Conservation (phyloP, 495 filamentous ascomycete genomes). For the Aspergillus kassunensis region DNA sequence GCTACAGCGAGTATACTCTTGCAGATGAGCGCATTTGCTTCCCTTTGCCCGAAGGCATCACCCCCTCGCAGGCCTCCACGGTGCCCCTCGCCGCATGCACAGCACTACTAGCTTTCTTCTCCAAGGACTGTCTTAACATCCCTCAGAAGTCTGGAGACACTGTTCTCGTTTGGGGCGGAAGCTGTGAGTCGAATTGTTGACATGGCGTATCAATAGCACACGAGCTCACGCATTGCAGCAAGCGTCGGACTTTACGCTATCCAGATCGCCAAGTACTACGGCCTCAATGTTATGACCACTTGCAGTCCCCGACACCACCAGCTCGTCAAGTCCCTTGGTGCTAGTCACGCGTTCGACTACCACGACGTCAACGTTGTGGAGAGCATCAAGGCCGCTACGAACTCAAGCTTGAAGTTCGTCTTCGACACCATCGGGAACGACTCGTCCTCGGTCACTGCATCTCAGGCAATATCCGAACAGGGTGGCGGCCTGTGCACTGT, state of each 20-base stretch:
- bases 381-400: conserved; percentile 16
- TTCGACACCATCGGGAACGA: conserved; percentile 31
- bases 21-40: conserved; percentile 27
- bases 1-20: conserved; percentile 20
- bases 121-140: conserved; percentile 20
- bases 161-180: conserved; percentile 33
- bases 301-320: conserved; percentile 49
- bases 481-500: no score
- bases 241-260: conserved; percentile 34
- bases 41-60: not conserved
- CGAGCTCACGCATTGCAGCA: conserved; percentile 8
- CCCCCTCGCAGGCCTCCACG: no score
- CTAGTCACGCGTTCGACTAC: conserved; percentile 52
- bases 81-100: conserved; percentile 8
- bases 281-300: conserved; percentile 39
- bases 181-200: conserved; percentile 13
- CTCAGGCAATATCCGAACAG: conserved; percentile 5
- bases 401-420: conserved; percentile 9
- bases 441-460: conserved; percentile 18
- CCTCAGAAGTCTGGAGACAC: not conserved
- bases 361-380: conserved; percentile 19
- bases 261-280: conserved; percentile 24
- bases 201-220: not conserved
- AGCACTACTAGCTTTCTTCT: conserved; percentile 29
- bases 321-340: conserved; percentile 45